phyloP scores from a whole-genome alignment of 2,329 filamentous ascomycete species.

The Magnaporthiopsis incrustans region DNA sequence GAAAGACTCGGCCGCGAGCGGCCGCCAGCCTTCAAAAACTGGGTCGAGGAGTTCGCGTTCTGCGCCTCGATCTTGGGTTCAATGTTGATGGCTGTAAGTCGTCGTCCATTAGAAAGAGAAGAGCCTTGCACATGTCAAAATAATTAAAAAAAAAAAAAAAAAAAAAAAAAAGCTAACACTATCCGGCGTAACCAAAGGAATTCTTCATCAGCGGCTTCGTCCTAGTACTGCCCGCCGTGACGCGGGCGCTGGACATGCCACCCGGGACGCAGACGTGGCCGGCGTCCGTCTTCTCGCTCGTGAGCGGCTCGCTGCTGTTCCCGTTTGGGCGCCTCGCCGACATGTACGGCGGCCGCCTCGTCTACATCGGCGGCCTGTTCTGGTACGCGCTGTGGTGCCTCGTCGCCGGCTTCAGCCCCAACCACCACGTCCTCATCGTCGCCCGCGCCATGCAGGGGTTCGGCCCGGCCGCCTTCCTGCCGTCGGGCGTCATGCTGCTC shows the following conservation, averaged over 20 bases:
- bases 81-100: conserved; percentile 50
- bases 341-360: conserved; percentile 49
- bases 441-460: conserved; percentile 52
- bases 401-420: conserved; percentile 47
- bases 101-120: too few relatives aligned
- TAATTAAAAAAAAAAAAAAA: too few relatives aligned
- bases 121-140: too few relatives aligned
- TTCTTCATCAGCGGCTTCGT: conserved; percentile 73
- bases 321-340: conserved; percentile 53
- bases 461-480: conserved; percentile 64
- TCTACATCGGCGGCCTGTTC: conserved; percentile 48
- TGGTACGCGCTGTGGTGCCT: conserved; percentile 65
- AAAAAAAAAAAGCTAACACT: background rate
- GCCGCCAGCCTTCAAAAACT: conserved; percentile 44
- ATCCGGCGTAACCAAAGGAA: conserved; percentile 36
- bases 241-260: conserved; percentile 3
- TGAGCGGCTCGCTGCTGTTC: conserved; percentile 48
- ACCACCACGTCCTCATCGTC: conserved; percentile 42
- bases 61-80: conserved; percentile 54
- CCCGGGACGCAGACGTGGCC: conserved; percentile 21
- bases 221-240: conserved; percentile 60
- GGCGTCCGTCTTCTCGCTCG: conserved; percentile 50
- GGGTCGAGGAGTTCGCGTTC: conserved; percentile 52
- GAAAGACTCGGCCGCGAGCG: conserved; percentile 56
- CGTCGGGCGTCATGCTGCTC: conserved; percentile 60